Conservation (phyloP, 345 rosid species). For the Firmiana major region DNA sequence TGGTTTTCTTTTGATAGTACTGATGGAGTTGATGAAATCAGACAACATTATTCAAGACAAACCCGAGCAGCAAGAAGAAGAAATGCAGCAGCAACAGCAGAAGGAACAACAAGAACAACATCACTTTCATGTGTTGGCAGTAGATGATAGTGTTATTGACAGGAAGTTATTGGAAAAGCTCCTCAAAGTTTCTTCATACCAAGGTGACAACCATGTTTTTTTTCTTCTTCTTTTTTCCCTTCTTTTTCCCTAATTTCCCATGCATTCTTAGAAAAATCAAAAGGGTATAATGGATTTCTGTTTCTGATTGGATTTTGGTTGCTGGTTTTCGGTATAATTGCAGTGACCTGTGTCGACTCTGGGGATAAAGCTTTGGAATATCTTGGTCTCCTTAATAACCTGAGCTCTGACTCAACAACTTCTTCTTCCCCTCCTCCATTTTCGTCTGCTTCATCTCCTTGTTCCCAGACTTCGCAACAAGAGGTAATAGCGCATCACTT, state of each 20-base stretch:
- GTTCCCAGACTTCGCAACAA: constrained; percentile 17
- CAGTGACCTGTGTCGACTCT: constrained; percentile 59
- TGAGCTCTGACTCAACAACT: background rate
- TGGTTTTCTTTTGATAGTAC: background rate
- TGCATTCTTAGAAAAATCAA: background rate
- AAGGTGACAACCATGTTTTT: constrained; percentile 27
- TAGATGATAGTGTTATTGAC: constrained; percentile 56
- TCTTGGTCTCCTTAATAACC: constrained; percentile 39
- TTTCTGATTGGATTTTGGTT: background rate
- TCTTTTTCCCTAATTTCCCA: background rate
- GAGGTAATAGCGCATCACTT: constrained; percentile 13
- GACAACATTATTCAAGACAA: background rate
- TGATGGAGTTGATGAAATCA: constrained; percentile 32
- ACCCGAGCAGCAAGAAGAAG: background rate
- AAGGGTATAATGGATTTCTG: background rate
- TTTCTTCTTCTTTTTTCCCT: too few species aligned
- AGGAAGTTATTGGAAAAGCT: constrained; percentile 50
- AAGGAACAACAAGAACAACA: constrained; percentile 11
- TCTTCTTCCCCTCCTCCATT: background rate
- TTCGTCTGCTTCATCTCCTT: background rate
- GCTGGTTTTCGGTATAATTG: background rate
- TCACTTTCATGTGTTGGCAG: constrained; percentile 55
- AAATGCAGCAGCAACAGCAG: background rate
- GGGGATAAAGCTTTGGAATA: constrained; percentile 54
- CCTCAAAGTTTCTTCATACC: constrained; percentile 47